Conservation (phyloP, 352 stramenopile genomes). For the Pythium monospermum region DNA sequence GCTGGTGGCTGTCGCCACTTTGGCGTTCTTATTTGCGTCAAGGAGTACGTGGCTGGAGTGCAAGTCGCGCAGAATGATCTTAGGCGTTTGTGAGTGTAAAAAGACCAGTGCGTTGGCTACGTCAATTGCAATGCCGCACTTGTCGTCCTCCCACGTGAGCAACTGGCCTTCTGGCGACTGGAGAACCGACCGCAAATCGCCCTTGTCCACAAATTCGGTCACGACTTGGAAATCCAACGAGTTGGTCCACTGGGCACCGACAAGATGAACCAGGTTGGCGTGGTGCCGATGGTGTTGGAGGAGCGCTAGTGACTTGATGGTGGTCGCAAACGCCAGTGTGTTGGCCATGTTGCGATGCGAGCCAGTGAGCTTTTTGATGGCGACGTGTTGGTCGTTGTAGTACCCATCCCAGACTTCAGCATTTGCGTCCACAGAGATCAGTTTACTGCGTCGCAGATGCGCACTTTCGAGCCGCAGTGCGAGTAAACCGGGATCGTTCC, state of each 20-base stretch:
- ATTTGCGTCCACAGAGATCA: slow-evolving; percentile 34
- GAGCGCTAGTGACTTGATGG: slow-evolving; percentile 53
- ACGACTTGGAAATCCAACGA: slow-evolving; percentile 58
- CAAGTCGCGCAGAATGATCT: slow-evolving; percentile 57
- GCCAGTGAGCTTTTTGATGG: slow-evolving; percentile 50
- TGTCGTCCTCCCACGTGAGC: slow-evolving; percentile 56
- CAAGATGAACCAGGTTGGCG: slow-evolving; percentile 68
- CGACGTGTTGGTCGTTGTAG: slow-evolving; percentile 63
- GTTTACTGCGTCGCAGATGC: slow-evolving; percentile 43
- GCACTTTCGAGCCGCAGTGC: slow-evolving; percentile 48
- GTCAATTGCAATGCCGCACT: slow-evolving; percentile 65
- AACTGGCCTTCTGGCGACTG: slow-evolving; percentile 32
- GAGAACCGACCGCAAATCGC: slow-evolving; percentile 49
- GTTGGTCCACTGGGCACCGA: slow-evolving; percentile 62
- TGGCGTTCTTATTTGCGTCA: neutral
- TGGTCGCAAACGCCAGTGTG: slow-evolving; percentile 41
- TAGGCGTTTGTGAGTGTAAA: slow-evolving; percentile 62
- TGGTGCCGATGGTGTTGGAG: slow-evolving; percentile 44
- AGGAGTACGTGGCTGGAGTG: slow-evolving; percentile 52
- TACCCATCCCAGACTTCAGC: slow-evolving; percentile 54
- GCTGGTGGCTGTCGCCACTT: too few species aligned
- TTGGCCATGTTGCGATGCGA: slow-evolving; percentile 53
- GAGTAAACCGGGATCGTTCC: slow-evolving; percentile 53
- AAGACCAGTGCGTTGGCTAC: slow-evolving; percentile 65
- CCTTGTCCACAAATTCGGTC: slow-evolving; percentile 69